Evolutionary conservation across 2,329 filamentous ascomycete species (phyloP).

Genomic region (Plectosphaerella sp.): DNA sequence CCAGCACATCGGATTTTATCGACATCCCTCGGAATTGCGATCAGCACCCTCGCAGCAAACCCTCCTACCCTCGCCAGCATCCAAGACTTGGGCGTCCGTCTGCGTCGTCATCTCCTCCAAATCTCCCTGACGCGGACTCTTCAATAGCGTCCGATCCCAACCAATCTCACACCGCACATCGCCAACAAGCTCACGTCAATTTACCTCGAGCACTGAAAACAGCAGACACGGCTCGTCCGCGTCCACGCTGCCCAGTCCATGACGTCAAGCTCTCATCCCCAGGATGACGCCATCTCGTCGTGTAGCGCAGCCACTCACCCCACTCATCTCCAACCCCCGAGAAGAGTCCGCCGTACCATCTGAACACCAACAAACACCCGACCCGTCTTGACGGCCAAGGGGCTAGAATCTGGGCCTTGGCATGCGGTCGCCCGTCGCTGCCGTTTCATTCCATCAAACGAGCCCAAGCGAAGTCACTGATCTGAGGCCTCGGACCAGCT

Average conservation of each 20-base stretch:
- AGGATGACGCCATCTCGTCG: slow-evolving; percentile 9
- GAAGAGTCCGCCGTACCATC: neutral
- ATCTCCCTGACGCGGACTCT: neutral
- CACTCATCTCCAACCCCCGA: slow-evolving; percentile 5
- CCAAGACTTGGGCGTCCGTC: neutral
- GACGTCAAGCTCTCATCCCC: slow-evolving; percentile 7
- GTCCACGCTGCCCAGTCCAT: slow-evolving; percentile 4
- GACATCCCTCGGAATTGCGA: neutral
- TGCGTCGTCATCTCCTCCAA: neutral
- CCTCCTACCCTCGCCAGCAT: neutral
- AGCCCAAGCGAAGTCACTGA: too few relatives aligned
- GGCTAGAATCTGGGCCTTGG: too few relatives aligned
- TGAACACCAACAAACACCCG: too few relatives aligned
- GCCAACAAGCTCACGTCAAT: neutral
- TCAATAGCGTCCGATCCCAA: neutral
- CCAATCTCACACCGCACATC: neutral
- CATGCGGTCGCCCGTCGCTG: too few relatives aligned
- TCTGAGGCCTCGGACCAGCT: too few relatives aligned
- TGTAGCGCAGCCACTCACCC: slow-evolving; percentile 9
- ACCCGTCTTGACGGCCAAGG: too few relatives aligned
- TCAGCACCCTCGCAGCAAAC: neutral
- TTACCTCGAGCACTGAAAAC: neutral
- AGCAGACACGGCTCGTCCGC: neutral
- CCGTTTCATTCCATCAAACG: too few relatives aligned
- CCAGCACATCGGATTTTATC: too few relatives aligned